Evolutionary conservation across 2,329 filamentous ascomycete genomes (phyloP).

Genomic region (Septoria linicola): DNA sequence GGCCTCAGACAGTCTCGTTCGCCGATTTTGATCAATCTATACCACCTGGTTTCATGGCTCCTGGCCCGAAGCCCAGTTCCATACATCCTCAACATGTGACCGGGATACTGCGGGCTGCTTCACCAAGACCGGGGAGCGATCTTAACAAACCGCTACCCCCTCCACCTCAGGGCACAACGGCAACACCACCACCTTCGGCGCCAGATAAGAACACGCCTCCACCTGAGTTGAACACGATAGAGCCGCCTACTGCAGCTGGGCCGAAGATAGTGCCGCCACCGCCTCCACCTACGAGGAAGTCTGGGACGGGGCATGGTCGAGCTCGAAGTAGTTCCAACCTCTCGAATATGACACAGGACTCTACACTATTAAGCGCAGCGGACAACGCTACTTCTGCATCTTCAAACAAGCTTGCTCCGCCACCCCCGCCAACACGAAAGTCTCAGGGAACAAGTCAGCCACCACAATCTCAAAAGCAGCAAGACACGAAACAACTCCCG

Average conservation of each 20-base stretch:
- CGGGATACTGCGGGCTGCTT: constrained; percentile 31
- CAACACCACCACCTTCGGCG: background rate
- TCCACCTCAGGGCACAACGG: constrained; percentile 22
- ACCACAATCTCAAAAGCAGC: background rate
- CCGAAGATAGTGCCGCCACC: constrained; percentile 47
- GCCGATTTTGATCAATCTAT: constrained; percentile 37
- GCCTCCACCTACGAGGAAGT: constrained; percentile 49
- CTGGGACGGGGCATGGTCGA: constrained; percentile 17
- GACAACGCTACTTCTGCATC: constrained; percentile 17
- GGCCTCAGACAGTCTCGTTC: constrained; percentile 39
- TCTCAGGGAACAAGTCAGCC: constrained; percentile 15
- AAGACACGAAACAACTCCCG: constrained; percentile 24
- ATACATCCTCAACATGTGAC: constrained; percentile 22
- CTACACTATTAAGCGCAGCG: constrained; percentile 3
- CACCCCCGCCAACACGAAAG: constrained; percentile 35
- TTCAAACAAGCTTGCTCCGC: constrained; percentile 27
- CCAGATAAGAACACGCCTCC: constrained; percentile 13
- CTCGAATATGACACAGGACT: constrained; percentile 25
- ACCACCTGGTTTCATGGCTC: constrained; percentile 26
- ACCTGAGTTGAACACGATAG: constrained; percentile 3
- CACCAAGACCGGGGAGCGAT: constrained; percentile 47
- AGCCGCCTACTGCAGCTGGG: constrained; percentile 40
- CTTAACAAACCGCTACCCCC: constrained; percentile 60
- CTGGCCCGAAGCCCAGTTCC: constrained; percentile 23
- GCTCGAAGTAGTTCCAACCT: constrained; percentile 32